Base-by-base conservation (phyloP, 192 early-diverging fungal species). In the Piromyces finnis region DNA sequence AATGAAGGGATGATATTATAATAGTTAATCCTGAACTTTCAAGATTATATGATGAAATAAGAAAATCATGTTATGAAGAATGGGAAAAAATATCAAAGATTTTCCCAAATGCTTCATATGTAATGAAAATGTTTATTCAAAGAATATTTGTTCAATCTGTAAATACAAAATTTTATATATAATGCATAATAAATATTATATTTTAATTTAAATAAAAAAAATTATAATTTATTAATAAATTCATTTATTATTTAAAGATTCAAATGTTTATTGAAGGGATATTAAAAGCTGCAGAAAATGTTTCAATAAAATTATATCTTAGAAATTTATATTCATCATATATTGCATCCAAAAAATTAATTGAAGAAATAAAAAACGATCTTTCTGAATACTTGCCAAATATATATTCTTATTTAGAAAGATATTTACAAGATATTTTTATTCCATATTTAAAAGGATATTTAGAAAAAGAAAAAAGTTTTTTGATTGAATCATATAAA, bases 121-220 rank as follows among this genome's bases (percentile, higher is more conserved):
- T 98, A 12, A 94, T 98, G 89, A 94, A 97, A 88, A 92, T 93
- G 78, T 94, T 99, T 79, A 88, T 97, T 30, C 94, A 96, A 81
- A 91, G 97, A 79, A 91, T 98, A 11, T 99, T 98, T 89, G 96
- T 94, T 79, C 96, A 99, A 88, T 94, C 94, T 77, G 94, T 94
- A 89, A 77, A 85, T 82, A n/a, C n/a, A n/a, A n/a, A n/a, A n/a
- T n/a, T n/a, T n/a, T n/a, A n/a, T n/a, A n/a, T n/a, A n/a, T n/a
- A n/a, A n/a, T n/a, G n/a, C n/a, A n/a, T n/a, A n/a, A n/a, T n/a
- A n/a, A n/a, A n/a, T n/a, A n/a, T n/a, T n/a, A n/a, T n/a, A n/a
- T n/a, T n/a, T n/a, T n/a, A n/a, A n/a, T n/a, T n/a, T n/a, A n/a
- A n/a, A n/a, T n/a, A n/a, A n/a, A n/a, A n/a, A n/a, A n/a, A n/a